Evolutionary conservation across 2,329 filamentous ascomycete species (phyloP), one percentile per base, ranked within the genome.

Genomic region (Ilyonectria mors-panacis): DNA sequence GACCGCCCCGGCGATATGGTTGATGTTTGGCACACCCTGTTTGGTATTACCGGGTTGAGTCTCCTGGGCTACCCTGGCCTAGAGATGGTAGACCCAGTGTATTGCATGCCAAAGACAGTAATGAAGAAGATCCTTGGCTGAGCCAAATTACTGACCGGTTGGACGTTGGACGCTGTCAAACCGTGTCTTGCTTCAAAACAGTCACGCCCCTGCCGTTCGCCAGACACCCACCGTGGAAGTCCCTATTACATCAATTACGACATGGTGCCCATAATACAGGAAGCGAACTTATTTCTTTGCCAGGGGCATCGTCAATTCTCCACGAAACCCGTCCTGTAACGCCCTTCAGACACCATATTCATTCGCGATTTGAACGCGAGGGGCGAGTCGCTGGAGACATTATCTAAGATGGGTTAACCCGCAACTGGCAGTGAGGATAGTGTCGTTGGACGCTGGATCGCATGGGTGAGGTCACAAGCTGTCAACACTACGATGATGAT

Each of bases 1-100:
- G 96, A 99, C 82, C 86, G 95, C 68, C 95, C 96, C 10, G 95
- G 93, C 28, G 91, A 99, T 77, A 94, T 95, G 92, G 95, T 98
- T 23, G 96, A 99, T 84, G 95, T 99, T 37, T 99, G 97, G 85
- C 96, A 99, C 78, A 98, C 96, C 0, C 85, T 91, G 59, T 99
- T 99, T 79, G 94, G 94, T 26, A 83, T 98, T 70, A 93, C 95
- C 21, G 96, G 96, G 2, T 83, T 99, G 72, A 97, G 94, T 78
- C 86, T 99, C 63, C 83, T 98, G 30, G 90, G 90, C 12, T 93
- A 93, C 76, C 89, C 92, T 7, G 94, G 91, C 1, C 82, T 98
- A 48, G 87, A 92, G 74, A 90, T 92, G 67, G 92, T 99, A 59
- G 93, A 99, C 79, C 93, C 96, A 35, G 89, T 94, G 50, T 99